These are phyloP conservation scores for Vanrija sp. DNA, from an alignment of 1,284 basidiomycete genomes.

Conservation along the genomic window DNA sequence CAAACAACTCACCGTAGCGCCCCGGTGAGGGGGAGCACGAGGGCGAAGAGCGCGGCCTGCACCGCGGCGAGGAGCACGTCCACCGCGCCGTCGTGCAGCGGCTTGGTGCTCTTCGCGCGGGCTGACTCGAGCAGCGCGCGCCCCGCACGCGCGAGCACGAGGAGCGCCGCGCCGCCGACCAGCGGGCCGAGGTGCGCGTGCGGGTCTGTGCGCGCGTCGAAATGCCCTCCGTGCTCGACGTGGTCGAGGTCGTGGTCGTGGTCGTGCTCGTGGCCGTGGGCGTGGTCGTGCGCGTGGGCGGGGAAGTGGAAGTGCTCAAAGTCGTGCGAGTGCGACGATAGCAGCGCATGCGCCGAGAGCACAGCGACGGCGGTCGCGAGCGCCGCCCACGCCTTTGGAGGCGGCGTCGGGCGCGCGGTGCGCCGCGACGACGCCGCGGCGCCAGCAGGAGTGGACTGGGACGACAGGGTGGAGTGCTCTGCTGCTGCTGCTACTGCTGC, in stretches of 20 bases:
- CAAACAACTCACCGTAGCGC: slow-evolving; percentile 2
- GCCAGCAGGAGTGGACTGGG: too few relatives aligned
- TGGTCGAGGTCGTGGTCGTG: not conserved
- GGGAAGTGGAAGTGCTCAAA: too few relatives aligned
- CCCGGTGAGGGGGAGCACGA: not conserved
- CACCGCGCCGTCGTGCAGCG: not conserved
- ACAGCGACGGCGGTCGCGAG: too few relatives aligned
- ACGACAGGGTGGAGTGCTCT: too few relatives aligned
- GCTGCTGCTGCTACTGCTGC: too few relatives aligned
- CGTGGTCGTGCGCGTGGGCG: not conserved
- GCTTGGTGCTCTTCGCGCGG: not conserved
- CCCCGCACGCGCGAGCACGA: not conserved
- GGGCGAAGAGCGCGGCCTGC: not conserved
- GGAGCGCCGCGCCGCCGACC: not conserved
- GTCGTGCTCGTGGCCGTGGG: not conserved
- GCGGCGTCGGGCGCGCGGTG: too few relatives aligned
- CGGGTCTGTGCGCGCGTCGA: not conserved
- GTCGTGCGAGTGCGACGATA: too few relatives aligned
- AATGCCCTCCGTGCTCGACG: too few relatives aligned
- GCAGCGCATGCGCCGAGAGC: too few relatives aligned
- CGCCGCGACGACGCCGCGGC: too few relatives aligned
- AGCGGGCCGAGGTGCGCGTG: not conserved
- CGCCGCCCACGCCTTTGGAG: too few relatives aligned
- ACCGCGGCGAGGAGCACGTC: not conserved
- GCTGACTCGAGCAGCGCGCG: not conserved